A percentile compares a stretch with the other conserved stretches of the same genome.
These are phyloP conservation scores for Neckera pumila DNA, from an alignment of 225 moss, liverwort and hornwort species.

Conservation along the genomic window DNA sequence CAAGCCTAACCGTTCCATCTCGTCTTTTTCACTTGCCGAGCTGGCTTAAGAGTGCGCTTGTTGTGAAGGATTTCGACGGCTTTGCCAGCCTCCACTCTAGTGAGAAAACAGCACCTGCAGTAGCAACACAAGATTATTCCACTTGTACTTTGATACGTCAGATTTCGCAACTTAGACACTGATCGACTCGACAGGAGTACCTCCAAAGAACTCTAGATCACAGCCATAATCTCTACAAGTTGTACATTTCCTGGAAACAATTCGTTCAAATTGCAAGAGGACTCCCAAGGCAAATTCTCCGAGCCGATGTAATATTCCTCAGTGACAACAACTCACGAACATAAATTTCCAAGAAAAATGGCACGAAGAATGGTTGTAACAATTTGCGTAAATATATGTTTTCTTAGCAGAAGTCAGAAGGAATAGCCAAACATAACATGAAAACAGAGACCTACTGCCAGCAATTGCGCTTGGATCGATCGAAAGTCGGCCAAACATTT, in stretches of 20 bases:
- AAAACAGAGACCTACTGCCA: not conserved
- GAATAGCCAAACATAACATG: not conserved
- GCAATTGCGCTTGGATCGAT: not conserved
- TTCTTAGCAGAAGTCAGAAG: not conserved
- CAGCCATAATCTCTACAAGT: not conserved
- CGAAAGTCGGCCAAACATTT: not conserved
- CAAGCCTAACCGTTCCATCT: conserved; percentile 77
- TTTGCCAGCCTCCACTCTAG: conserved; percentile 71
- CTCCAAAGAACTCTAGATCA: not conserved
- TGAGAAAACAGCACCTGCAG: conserved; percentile 79
- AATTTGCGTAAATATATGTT: not conserved
- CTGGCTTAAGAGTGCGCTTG: conserved; percentile 71
- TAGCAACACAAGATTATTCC: not conserved
- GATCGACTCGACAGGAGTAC: not conserved
- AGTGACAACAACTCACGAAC: not conserved
- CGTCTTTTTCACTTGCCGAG: conserved; percentile 80
- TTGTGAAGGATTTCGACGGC: conserved; percentile 69
- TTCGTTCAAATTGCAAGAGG: not conserved
- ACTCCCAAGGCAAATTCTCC: not conserved
- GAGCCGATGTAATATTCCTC: not conserved
- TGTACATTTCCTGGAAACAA: not conserved
- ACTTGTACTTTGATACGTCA: not conserved
- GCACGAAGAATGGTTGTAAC: not conserved
- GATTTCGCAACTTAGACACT: not conserved
- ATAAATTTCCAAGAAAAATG: not conserved